Conservation (phyloP, 345 rosid genomes). For the Eucalyptus caleyi region DNA sequence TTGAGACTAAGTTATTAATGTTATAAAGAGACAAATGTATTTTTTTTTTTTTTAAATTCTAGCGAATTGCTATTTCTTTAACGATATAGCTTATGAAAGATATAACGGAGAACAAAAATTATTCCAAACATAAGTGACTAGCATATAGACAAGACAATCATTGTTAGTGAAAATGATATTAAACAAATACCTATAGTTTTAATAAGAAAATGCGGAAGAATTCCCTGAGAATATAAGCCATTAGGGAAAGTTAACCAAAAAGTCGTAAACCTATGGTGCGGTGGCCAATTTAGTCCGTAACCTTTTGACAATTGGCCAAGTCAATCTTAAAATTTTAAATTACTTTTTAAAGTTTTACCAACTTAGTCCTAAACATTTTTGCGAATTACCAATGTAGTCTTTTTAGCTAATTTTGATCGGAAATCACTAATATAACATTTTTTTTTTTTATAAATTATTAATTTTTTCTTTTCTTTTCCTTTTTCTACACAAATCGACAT, state of each 20-base stretch:
- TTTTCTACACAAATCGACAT: fast-evolving
- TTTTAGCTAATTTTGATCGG: fast-evolving
- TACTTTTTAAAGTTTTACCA: too few species aligned
- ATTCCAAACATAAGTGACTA: not conserved
- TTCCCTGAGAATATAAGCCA: not conserved
- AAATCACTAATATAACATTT: not conserved
- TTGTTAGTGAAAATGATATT: not conserved
- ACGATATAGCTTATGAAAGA: not conserved
- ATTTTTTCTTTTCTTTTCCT: not conserved
- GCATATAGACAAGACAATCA: not conserved
- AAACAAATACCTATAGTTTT: too few species aligned
- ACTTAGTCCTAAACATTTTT: too few species aligned
- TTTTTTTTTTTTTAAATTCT: not conserved
- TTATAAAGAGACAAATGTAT: not conserved
- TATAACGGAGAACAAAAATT: not conserved
- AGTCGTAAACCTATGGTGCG: not conserved
- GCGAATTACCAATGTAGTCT: not conserved
- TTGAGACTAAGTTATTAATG: not conserved
- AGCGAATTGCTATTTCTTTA: not conserved
- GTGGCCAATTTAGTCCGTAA: not conserved
- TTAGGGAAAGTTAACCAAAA: not conserved
- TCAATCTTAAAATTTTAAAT: too few species aligned
- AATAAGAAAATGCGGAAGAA: not conserved
- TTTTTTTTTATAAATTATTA: too few species aligned
- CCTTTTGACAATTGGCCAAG: not conserved